Evolutionary conservation across 331 rosid species (phyloP).

Genomic region (Cydonia oblonga): DNA sequence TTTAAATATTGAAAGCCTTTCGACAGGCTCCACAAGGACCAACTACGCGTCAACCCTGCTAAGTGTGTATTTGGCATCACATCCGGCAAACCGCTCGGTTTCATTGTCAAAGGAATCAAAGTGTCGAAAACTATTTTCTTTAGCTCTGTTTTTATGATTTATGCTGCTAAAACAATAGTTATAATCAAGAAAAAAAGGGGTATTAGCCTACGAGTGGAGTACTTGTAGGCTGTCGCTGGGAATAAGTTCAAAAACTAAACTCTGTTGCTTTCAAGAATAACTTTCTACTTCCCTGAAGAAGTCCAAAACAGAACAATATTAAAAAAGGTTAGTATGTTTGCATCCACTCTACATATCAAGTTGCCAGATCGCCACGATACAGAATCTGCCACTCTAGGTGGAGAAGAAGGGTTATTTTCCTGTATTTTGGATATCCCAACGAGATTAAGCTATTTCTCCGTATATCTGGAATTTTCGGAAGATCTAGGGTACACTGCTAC

Average conservation of each 20-base stretch:
- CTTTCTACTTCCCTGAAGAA: not conserved
- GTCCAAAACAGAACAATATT: not conserved
- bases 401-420: not conserved
- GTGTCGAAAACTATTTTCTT: not conserved
- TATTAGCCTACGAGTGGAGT: not conserved
- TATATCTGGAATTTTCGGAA: not conserved
- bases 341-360: not conserved
- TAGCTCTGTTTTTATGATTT: not conserved
- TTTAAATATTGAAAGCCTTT: not conserved
- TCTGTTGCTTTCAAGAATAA: not conserved
- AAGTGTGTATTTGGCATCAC: no score
- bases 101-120: no score
- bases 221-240: not conserved
- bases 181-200: not conserved
- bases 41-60: no score
- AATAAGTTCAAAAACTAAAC: not conserved
- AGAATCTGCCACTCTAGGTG: not conserved
- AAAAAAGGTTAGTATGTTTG: not conserved
- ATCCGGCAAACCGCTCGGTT: no score
- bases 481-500: conserved; percentile 12
- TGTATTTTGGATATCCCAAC: not conserved
- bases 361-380: not conserved
- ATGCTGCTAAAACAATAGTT: not conserved
- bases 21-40: no score
- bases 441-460: no score